phyloP scores from a whole-genome alignment of 2,329 filamentous ascomycete genomes.

The Piedraia hortae region DNA sequence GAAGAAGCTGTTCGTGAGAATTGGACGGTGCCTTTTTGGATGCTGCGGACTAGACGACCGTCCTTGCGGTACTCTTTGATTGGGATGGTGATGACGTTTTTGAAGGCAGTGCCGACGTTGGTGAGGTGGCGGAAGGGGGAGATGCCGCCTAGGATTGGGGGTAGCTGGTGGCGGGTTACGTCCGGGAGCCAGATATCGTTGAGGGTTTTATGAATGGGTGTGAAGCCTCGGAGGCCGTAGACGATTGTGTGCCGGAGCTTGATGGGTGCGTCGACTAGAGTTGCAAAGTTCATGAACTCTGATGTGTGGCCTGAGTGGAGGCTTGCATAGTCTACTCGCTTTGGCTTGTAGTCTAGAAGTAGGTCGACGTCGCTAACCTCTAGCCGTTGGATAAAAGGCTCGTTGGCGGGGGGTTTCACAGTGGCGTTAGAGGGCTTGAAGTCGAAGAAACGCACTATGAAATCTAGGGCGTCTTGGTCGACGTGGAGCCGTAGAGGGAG shows the following conservation, averaged over 20 bases:
- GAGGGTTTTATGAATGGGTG: constrained; percentile 62
- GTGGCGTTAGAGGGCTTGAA: constrained; percentile 51
- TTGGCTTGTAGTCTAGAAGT: constrained; percentile 89
- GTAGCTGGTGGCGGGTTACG: constrained; percentile 67
- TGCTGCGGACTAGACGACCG: constrained; percentile 67
- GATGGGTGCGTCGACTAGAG: constrained; percentile 70
- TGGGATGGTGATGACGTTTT: constrained; percentile 65
- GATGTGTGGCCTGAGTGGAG: constrained; percentile 80
- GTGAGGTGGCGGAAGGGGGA: constrained; percentile 75
- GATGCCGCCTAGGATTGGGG: constrained; percentile 63
- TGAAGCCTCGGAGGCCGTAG: constrained; percentile 75
- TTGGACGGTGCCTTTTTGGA: constrained; percentile 66
- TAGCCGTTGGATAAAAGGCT: constrained; percentile 53
- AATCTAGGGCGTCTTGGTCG: constrained; percentile 90
- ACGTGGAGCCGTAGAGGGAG: constrained; percentile 77
- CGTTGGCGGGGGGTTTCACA: constrained; percentile 17
- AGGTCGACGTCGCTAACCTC: constrained; percentile 65
- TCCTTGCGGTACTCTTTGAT: constrained; percentile 86
- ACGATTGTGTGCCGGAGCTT: constrained; percentile 69
- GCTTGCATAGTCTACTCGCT: constrained; percentile 85
- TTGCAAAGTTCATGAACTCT: constrained; percentile 97
- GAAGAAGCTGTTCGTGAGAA: constrained; percentile 87
- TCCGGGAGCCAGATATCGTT: constrained; percentile 96
- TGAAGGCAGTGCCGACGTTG: constrained; percentile 68
- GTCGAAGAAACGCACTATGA: constrained; percentile 89